phyloP scores from a whole-genome alignment of 768 basidiomycete genomes.

The Holtermannia corniformis region DNA sequence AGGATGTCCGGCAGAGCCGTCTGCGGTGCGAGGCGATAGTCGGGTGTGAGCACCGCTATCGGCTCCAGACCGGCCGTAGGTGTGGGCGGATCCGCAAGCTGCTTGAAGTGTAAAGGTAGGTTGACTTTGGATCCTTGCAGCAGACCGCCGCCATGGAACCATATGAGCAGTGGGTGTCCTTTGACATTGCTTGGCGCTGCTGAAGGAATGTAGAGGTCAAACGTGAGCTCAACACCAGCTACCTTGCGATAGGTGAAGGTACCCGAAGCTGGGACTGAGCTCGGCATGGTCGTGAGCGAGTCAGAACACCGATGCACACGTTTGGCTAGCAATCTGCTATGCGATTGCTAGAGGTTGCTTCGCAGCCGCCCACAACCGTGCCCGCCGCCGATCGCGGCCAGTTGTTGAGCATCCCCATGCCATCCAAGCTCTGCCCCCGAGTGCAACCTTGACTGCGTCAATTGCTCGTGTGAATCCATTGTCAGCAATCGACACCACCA shows the following conservation, averaged over 20 bases:
- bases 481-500: no score
- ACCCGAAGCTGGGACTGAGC: no score
- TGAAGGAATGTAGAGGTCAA: constrained; percentile 35
- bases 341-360: no score
- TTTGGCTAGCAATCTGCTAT: no score
- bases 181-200: not conserved
- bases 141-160: constrained; percentile 39
- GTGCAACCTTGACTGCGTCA: no score
- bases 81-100: constrained; percentile 17
- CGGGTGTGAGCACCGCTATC: constrained; percentile 35
- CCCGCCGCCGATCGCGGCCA: no score
- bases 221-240: constrained; percentile 25
- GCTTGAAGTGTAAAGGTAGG: constrained; percentile 36
- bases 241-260: constrained; percentile 19
- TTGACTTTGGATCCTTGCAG: constrained; percentile 39
- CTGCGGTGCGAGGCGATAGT: constrained; percentile 42
- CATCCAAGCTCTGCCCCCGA: no score
- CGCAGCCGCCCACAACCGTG: no score
- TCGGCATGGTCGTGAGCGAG: no score
- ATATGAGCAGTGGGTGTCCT: constrained; percentile 31
- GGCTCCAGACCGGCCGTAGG: constrained; percentile 12
- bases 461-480: no score
- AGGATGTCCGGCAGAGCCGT: constrained; percentile 38
- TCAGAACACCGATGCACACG: no score
- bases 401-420: no score